Conservation (phyloP, 768 basidiomycete genomes). For the Suillus hirtellus region DNA sequence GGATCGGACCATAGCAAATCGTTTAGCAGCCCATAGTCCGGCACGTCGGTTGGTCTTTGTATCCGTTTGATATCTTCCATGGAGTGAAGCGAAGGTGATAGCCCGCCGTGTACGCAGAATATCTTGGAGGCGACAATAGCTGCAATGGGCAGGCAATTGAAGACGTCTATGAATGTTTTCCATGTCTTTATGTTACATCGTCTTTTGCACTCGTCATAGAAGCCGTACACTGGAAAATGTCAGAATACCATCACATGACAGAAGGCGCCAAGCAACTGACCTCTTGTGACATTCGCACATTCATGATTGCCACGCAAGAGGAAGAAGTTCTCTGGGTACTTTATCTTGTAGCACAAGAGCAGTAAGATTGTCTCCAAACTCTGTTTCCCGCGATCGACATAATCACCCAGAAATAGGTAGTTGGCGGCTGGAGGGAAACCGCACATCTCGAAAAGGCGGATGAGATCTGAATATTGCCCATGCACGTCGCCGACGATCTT, state of each 20-base stretch:
- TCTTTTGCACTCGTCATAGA: slow-evolving; percentile 99
- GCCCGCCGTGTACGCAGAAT: slow-evolving; percentile 97
- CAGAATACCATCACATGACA: slow-evolving; percentile 22
- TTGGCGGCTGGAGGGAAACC: slow-evolving; percentile 97
- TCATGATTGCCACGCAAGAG: slow-evolving; percentile 97
- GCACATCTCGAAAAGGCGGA: slow-evolving; percentile 99
- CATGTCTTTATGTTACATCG: slow-evolving; percentile 99
- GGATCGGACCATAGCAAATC: slow-evolving; percentile 99
- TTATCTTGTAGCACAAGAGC: slow-evolving; percentile 98
- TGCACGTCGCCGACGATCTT: slow-evolving; percentile 99
- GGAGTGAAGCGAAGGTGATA: slow-evolving; percentile 87
- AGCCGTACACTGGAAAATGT: slow-evolving; percentile 80
- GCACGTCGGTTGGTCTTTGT: slow-evolving; percentile 96
- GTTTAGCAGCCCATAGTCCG: slow-evolving; percentile 96
- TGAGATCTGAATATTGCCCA: slow-evolving; percentile 98
- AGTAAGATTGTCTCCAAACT: slow-evolving; percentile 97
- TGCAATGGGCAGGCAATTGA: slow-evolving; percentile 98
- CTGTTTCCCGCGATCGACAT: slow-evolving; percentile 98
- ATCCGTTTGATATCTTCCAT: slow-evolving; percentile 99
- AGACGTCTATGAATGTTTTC: slow-evolving; percentile 99
- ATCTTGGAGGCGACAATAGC: slow-evolving; percentile 99
- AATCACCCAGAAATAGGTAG: slow-evolving; percentile 98
- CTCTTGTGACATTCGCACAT: slow-evolving; percentile 98
- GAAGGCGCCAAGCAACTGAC: slow-evolving; percentile 43
- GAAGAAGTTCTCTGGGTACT: slow-evolving; percentile 99